Evolutionary conservation across 805 yeast genomes (phyloP).

Genomic region (Ogataea siamensis): DNA sequence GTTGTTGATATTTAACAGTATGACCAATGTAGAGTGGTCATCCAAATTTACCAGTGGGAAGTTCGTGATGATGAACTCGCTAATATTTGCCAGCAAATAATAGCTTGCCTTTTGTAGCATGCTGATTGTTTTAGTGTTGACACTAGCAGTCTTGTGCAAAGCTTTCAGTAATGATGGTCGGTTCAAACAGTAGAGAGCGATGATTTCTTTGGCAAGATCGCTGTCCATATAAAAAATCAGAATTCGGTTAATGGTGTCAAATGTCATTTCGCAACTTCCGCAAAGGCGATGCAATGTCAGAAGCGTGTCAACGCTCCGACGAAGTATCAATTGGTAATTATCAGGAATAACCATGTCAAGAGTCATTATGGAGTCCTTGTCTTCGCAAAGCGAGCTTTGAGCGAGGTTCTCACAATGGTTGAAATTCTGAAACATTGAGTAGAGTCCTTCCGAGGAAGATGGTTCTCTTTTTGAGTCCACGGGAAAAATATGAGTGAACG

Average conservation of each 20-base stretch:
- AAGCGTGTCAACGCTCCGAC: conserved; percentile 9
- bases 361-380: conserved; percentile 11
- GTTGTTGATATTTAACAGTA: conserved; percentile 23
- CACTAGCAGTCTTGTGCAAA: conserved; percentile 17
- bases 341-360: conserved; percentile 13
- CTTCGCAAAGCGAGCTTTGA: conserved; percentile 23
- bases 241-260: conserved; percentile 4
- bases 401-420: conserved; percentile 21
- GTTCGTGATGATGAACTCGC: conserved; percentile 16
- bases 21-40: conserved; percentile 12
- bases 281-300: conserved; percentile 8
- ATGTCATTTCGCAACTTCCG: conserved; percentile 1
- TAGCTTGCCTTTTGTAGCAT: conserved; percentile 24
- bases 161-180: conserved; percentile 22
- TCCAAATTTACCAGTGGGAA: conserved; percentile 13
- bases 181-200: conserved; percentile 15
- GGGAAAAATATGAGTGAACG: conserved; percentile 13
- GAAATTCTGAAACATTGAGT: conserved; percentile 21
- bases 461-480: conserved; percentile 3
- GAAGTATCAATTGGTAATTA: neutral
- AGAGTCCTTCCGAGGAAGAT: conserved; percentile 11
- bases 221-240: conserved; percentile 9
- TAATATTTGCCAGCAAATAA: conserved; percentile 24
- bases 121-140: conserved; percentile 16
- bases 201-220: conserved; percentile 21